Evolutionary conservation across 2,329 filamentous ascomycete genomes (phyloP).

Genomic region (Beauveria asiatica): DNA sequence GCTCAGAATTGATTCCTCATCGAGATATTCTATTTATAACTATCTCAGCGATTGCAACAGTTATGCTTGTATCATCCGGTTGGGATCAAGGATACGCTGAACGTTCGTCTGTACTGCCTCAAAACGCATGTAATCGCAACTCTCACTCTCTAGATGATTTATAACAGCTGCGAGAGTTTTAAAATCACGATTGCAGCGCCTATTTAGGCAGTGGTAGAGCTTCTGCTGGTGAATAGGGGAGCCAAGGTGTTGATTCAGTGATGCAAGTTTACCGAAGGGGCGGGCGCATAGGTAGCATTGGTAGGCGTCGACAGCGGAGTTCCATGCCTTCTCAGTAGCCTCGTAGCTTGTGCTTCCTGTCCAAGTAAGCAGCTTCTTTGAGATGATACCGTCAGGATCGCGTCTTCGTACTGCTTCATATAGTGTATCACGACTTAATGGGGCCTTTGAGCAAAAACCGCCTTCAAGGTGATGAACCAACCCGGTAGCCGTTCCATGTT

Average conservation of each 20-base stretch:
- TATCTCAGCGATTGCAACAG: too few relatives aligned
- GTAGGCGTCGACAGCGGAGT: slow-evolving; percentile 22
- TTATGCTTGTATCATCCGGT: background rate
- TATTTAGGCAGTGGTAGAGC: slow-evolving; percentile 33
- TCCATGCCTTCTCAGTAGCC: slow-evolving; percentile 35
- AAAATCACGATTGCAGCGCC: slow-evolving; percentile 27
- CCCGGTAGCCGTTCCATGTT: background rate
- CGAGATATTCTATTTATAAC: too few relatives aligned
- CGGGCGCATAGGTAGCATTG: slow-evolving; percentile 37
- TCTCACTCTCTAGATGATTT: slow-evolving; percentile 37
- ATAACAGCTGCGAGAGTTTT: slow-evolving; percentile 30
- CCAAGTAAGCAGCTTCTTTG: slow-evolving; percentile 40
- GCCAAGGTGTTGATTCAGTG: slow-evolving; percentile 44
- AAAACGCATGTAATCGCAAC: slow-evolving; percentile 25
- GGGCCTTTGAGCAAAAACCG: slow-evolving; percentile 40
- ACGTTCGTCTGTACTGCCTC: too few relatives aligned
- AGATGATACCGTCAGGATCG: slow-evolving; percentile 41
- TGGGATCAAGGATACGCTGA: slow-evolving; percentile 7
- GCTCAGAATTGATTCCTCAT: too few relatives aligned
- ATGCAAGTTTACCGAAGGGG: slow-evolving; percentile 25
- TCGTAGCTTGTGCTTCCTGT: slow-evolving; percentile 21
- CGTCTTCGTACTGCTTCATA: slow-evolving; percentile 34
- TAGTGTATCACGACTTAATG: slow-evolving; percentile 40
- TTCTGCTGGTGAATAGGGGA: slow-evolving; percentile 33
- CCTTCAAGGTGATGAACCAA: slow-evolving; percentile 42